Conservation (phyloP, 2,329 filamentous ascomycete genomes). For the Lachnellula arida region DNA sequence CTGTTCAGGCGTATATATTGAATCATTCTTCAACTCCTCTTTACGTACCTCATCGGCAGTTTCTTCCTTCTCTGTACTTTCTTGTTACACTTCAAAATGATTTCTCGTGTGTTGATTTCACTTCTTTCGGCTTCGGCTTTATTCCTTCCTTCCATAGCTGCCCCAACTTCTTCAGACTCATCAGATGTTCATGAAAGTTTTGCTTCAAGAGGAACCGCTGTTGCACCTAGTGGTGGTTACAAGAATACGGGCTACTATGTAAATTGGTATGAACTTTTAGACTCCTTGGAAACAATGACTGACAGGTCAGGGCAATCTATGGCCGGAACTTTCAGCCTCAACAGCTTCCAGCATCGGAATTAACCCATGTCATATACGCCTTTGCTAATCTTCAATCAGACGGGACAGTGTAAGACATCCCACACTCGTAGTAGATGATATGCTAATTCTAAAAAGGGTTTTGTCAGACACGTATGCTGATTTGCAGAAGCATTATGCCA, state of each 20-base stretch:
- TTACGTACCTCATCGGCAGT: neutral
- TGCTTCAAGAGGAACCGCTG: neutral
- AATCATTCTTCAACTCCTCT: neutral
- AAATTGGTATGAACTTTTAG: constrained; percentile 7
- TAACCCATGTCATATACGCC: constrained; percentile 76
- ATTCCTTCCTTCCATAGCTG: neutral
- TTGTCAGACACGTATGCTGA: constrained; percentile 68
- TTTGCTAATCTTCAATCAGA: constrained; percentile 71
- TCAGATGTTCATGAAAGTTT: too few relatives aligned
- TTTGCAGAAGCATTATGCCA: constrained; percentile 70
- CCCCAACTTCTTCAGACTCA: neutral
- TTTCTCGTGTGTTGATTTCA: neutral
- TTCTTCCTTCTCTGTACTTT: neutral
- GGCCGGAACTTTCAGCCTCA: constrained; percentile 66
- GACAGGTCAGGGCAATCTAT: constrained; percentile 59
- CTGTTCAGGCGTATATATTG: neutral
- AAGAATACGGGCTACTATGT: constrained; percentile 16
- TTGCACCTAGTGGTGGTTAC: neutral
- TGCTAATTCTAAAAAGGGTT: constrained; percentile 37
- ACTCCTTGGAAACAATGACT: neutral
- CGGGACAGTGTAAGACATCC: constrained; percentile 61
- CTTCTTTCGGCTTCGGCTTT: neutral
- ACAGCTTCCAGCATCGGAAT: constrained; percentile 61
- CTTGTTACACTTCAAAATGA: neutral
- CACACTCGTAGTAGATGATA: constrained; percentile 42